Conservation (phyloP, 257 asterid species). For the Jaltomata sinuosa region DNA sequence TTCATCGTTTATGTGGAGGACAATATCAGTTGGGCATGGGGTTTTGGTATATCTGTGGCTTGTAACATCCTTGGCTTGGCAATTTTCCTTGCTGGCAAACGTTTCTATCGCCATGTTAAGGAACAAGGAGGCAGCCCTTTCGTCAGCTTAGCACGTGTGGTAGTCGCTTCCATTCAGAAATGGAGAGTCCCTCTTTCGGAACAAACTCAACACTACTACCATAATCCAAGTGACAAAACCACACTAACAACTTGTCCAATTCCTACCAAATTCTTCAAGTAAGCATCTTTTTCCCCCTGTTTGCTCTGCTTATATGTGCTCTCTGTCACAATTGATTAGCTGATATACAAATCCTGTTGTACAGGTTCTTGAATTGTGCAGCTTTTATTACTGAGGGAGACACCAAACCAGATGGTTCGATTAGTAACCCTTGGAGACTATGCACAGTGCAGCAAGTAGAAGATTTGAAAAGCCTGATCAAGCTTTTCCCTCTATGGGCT, state of each 20-base stretch:
- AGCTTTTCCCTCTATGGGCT: constrained; percentile 56
- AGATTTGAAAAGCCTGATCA: constrained; percentile 46
- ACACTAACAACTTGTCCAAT: neutral
- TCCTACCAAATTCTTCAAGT: constrained; percentile 18
- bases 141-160: constrained; percentile 31
- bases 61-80: constrained; percentile 17
- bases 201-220: constrained; percentile 34
- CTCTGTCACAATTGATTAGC: neutral
- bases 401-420: constrained; percentile 1
- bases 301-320: neutral
- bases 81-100: constrained; percentile 15
- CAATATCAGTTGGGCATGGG: constrained; percentile 25
- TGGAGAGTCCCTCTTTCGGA: constrained; percentile 23
- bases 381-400: constrained; percentile 35
- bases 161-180: constrained; percentile 36
- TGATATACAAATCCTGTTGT: neutral
- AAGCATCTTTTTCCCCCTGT: constrained; percentile 11
- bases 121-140: constrained; percentile 54
- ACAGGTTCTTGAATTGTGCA: constrained; percentile 62
- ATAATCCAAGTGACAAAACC: constrained; percentile 11
- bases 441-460: constrained; percentile 53
- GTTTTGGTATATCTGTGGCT: constrained; percentile 14
- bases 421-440: constrained; percentile 28
- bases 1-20: constrained; percentile 23
- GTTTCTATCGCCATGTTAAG: constrained; percentile 18